Percentiles rank a stretch among this genome's conserved stretches.
Conservation (phyloP, 345 rosid species). For the Microthlaspi erraticum region DNA sequence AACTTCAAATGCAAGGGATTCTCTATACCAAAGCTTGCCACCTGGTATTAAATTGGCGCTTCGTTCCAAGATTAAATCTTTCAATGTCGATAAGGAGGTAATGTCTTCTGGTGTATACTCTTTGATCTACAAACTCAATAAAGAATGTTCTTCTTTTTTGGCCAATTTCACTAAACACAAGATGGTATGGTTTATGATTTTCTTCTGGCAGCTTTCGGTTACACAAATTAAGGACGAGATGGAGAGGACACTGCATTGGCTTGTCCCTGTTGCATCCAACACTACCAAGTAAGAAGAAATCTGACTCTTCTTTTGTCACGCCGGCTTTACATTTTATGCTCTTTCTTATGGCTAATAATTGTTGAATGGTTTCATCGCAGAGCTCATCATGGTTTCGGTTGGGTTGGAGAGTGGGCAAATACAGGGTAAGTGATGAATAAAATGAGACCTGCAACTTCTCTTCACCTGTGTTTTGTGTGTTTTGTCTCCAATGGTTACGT, state of each 20-base stretch:
- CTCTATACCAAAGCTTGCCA: slow-evolving; percentile 84
- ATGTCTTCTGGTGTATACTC: slow-evolving; percentile 15
- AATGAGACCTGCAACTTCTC: slow-evolving; percentile 11
- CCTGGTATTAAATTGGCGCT: slow-evolving; percentile 73
- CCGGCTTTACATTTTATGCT: not conserved
- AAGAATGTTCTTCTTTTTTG: not conserved
- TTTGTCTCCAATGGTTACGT: slow-evolving; percentile 3
- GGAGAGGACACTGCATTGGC: slow-evolving; percentile 98
- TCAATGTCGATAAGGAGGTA: slow-evolving; percentile 68
- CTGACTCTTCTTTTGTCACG: slow-evolving; percentile 8
- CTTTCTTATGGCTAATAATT: slow-evolving; percentile 21
- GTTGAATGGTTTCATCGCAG: slow-evolving; percentile 49
- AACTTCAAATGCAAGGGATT: slow-evolving; percentile 83
- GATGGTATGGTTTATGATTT: slow-evolving; percentile 15
- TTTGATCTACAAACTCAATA: slow-evolving; percentile 15
- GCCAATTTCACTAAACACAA: slow-evolving; percentile 13
- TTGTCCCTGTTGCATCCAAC: slow-evolving; percentile 87
- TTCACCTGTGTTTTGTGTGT: slow-evolving; percentile 5
- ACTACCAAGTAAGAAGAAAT: slow-evolving; percentile 79
- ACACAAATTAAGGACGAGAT: slow-evolving; percentile 85
- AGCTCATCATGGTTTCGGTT: slow-evolving; percentile 81
- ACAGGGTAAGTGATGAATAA: slow-evolving; percentile 63
- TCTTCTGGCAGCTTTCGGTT: slow-evolving; percentile 67
- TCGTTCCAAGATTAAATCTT: slow-evolving; percentile 67
- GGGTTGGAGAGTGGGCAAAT: slow-evolving; percentile 99